Evolutionary conservation across 345 rosid species (phyloP), one percentile per base, ranked within the genome.

Genomic region (Gossypium raimondii): DNA sequence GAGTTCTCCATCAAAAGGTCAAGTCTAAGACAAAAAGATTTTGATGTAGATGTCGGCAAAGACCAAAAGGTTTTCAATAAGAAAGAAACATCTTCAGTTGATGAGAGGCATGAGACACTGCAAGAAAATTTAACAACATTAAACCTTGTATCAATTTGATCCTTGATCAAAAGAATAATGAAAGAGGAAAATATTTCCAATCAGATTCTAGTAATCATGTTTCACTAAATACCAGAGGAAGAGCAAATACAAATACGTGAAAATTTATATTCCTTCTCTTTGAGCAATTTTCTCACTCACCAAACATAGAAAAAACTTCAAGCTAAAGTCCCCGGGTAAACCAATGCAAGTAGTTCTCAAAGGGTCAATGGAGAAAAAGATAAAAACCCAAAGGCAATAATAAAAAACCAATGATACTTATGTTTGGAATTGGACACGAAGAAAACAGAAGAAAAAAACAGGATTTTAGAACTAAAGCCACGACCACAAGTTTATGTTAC

Each of bases 1-100:
- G 68, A 44, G 22, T 63, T 79, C 38, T 83, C 82, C 89, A 86
- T 83, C 9, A 65, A 64, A 52, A 18, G 16, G 45, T 62, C 74
- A 11, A 61, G 41, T 34, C 41, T 34, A 34, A 34, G 41, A 34
- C 41, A 34, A 34, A 34, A 34, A 34, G 41, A 34, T 34, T 34
- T 34, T 34, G 41, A 34, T 34, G 41, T 34, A 34, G 41, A 34
- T 34, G 6, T 34, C 38, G 38, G 38, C 38, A 34, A 34, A 34
- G 38, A 34, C 38, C 38, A 34, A 34, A 34, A 34, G 38, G 38
- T 34, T 34, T 34, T 34, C 6, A 34, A 34, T 34, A 34, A 34
- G 38, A 34, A 34, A 34, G 38, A 34, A 34, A 34, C 38, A 1
- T 5, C 7, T 27, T 61, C 18, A 61, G 65, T 27, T 27, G n/a